phyloP scores from a whole-genome alignment of 805 yeast genomes.

The Metschnikowia similis region DNA sequence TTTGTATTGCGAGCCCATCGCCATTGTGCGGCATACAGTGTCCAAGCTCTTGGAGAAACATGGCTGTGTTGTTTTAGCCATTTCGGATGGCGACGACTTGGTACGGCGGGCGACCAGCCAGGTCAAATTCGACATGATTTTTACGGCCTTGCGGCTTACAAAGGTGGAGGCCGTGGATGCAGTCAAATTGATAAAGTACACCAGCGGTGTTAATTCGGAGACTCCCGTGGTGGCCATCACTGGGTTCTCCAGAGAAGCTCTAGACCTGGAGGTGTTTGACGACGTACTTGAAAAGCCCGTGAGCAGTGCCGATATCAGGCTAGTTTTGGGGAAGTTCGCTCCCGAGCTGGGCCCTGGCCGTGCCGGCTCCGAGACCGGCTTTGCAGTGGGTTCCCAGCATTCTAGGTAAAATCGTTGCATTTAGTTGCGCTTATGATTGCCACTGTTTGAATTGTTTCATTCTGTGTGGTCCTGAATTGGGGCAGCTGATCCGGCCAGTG shows the following conservation, averaged over 20 bases:
- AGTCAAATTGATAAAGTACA: slow-evolving; percentile 67
- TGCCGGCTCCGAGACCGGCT: background rate
- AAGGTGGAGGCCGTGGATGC: slow-evolving; percentile 72
- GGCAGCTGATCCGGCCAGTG: background rate
- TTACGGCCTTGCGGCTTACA: slow-evolving; percentile 68
- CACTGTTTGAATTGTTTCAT: background rate
- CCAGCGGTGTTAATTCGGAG: slow-evolving; percentile 69
- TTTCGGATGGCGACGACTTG: slow-evolving; percentile 76
- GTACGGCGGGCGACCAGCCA: slow-evolving; percentile 77
- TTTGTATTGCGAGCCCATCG: slow-evolving; percentile 81
- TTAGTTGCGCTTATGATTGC: background rate
- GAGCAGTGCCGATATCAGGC: slow-evolving; percentile 14
- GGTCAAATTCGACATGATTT: slow-evolving; percentile 77
- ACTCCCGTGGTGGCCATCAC: slow-evolving; percentile 79
- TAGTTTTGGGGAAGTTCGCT: slow-evolving; percentile 9
- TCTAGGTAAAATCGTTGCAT: slow-evolving; percentile 1
- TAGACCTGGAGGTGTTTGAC: slow-evolving; percentile 51
- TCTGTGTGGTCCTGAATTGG: background rate
- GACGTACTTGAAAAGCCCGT: slow-evolving; percentile 73
- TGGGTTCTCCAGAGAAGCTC: slow-evolving; percentile 65
- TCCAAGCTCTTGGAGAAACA: slow-evolving; percentile 57
- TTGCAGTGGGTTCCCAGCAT: slow-evolving; percentile 16
- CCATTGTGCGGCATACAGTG: slow-evolving; percentile 69
- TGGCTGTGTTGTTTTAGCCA: slow-evolving; percentile 78
- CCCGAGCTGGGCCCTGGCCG: background rate